Evolutionary conservation across 139 green algal genomes (phyloP).

Genomic region (Chlamydomonas sp.): DNA sequence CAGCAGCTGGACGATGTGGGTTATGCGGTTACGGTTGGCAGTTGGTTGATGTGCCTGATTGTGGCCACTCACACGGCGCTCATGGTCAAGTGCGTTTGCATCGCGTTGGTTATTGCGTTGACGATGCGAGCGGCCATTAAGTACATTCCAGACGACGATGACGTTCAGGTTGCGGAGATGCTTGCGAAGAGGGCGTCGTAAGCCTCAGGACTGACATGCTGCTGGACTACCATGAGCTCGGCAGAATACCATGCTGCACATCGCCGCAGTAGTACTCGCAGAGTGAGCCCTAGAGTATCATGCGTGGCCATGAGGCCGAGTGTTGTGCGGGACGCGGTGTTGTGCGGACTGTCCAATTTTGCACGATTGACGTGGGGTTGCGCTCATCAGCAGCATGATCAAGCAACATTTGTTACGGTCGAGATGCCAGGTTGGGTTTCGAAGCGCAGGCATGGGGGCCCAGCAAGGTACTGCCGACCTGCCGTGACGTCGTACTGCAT

Average conservation of each 20-base stretch:
- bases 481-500: too few relatives aligned
- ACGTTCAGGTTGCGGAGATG: neutral
- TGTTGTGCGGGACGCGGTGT: neutral
- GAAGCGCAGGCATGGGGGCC: too few relatives aligned
- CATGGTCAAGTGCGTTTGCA: slow-evolving; percentile 11
- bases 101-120: slow-evolving; percentile 21
- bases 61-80: slow-evolving; percentile 15
- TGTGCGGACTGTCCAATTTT: too few relatives aligned
- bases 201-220: neutral
- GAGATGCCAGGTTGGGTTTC: too few relatives aligned
- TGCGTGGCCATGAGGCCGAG: neutral
- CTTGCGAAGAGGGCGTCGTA: neutral
- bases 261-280: too few relatives aligned
- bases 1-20: slow-evolving; percentile 23
- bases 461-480: too few relatives aligned
- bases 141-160: slow-evolving; percentile 23
- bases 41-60: slow-evolving; percentile 17
- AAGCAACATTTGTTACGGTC: too few relatives aligned
- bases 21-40: neutral
- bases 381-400: too few relatives aligned
- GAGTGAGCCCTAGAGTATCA: neutral
- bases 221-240: too few relatives aligned
- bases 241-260: too few relatives aligned
- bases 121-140: slow-evolving; percentile 26
- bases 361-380: too few relatives aligned